Evolutionary conservation across 257 asterid genomes (phyloP), one percentile per base, ranked within the genome.

Genomic region (Scutellaria galericulata): DNA sequence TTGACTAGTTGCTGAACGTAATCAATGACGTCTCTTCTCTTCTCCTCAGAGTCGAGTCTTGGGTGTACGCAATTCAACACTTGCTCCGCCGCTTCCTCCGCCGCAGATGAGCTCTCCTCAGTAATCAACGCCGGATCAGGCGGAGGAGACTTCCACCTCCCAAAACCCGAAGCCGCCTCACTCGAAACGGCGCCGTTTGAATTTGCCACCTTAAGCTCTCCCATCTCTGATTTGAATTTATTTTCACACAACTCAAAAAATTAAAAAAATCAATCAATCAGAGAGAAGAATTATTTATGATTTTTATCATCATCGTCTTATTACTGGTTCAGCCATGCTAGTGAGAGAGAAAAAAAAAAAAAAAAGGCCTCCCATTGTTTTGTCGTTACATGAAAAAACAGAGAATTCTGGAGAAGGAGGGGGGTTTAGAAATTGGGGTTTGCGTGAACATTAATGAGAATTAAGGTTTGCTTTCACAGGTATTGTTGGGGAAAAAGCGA

Each of bases 41-140:
- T 86, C 77, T 86, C 89, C 81, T 82, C 88, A 3, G 89, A 79
- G 83, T 83, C 89, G 11, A 82, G 78, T 5, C 89, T 88, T n/a
- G 91, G 91, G 64, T 75, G 94, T 9, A 88, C 78, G 56, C 74
- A 83, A 68, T 84, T 84, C 83, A 88, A 14, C 84, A 88, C 89
- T 65, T 75, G 56, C 12, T 81, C 79, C 14, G 82, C 87, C 71
- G 81, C 87, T 66, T 74, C 85, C 82, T 81, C 91, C 67, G 88
- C 89, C 8, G 75, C 83, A 0, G 73, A 80, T 60, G 78, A 71
- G 44, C 74, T 74, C 70, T 82, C 89, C 24, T 72, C 81, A 11
- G 55, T 73, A n/a, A 87, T 66, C 78, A 48, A 51, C 61, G 81
- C 73, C 70, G 80, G 85, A 81, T 82, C 86, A 73, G 84, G 83